These are phyloP conservation scores for Termitomyces eurrhizus DNA, from an alignment of 768 basidiomycete genomes.

Conservation along the genomic window DNA sequence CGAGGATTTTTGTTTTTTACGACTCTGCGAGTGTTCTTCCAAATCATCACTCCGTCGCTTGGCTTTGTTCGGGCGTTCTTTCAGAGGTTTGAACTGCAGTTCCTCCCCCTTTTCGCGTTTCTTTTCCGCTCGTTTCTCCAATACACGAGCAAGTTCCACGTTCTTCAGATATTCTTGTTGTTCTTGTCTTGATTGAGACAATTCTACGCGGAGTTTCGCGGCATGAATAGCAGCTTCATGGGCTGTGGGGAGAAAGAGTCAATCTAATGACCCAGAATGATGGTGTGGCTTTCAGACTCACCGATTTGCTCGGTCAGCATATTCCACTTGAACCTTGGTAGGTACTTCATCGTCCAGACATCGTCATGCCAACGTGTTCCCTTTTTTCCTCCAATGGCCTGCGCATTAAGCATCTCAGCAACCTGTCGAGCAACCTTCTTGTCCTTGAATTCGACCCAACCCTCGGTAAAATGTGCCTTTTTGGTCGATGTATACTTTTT, in stretches of 20 bases:
- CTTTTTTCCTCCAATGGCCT: conserved; percentile 93
- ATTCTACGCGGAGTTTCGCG: conserved; percentile 87
- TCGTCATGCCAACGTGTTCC: conserved; percentile 91
- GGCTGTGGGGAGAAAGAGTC: conserved; percentile 42
- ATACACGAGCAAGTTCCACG: conserved; percentile 85
- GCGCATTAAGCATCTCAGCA: conserved; percentile 94
- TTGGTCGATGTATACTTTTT: conserved; percentile 80
- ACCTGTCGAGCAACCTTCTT: conserved; percentile 87
- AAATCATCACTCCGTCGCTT: conserved; percentile 26
- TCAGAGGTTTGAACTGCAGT: conserved; percentile 34
- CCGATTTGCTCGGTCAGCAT: conserved; percentile 99
- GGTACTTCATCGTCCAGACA: conserved; percentile 99
- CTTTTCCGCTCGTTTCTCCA: conserved; percentile 75
- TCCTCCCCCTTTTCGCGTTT: conserved; percentile 57
- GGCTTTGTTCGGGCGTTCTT: conserved; percentile 21
- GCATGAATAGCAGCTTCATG: conserved; percentile 89
- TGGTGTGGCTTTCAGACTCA: conserved; percentile 38
- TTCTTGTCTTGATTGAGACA: conserved; percentile 83
- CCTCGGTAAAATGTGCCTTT: conserved; percentile 88
- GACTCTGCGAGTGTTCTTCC: conserved; percentile 13
- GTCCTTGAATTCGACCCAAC: conserved; percentile 87
- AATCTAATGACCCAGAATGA: neutral
- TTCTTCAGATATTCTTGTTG: conserved; percentile 92
- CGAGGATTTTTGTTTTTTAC: conserved; percentile 27
- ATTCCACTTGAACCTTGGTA: conserved; percentile 97